Evolutionary conservation across 208 protist species (phyloP), one percentile per base, ranked within the genome.

Genomic region (Porcisia deanei): DNA sequence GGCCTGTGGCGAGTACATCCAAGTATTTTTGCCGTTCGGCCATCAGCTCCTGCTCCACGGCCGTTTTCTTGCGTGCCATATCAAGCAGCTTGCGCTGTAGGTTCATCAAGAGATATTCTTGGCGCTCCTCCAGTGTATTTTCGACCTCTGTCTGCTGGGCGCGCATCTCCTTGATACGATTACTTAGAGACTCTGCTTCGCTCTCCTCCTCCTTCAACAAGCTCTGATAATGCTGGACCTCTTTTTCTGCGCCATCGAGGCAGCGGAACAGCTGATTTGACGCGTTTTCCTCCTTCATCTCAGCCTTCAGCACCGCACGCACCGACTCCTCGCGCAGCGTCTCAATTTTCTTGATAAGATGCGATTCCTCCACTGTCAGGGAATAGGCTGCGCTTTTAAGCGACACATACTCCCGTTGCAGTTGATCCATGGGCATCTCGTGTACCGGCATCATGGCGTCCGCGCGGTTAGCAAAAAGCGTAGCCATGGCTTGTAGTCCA

Each of bases 211-310:
- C 88, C 45, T 83, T 71, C 37, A 97, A 76, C 53, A 86, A 68
- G 14, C 39, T 12, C 61, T 85, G 79, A 55, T 88, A 88, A 10
- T 83, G 80, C 69, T 79, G 80, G 54, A 85, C 85, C 45, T 96
- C 87, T 41, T 71, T 75, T 75, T 93, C 83, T 7, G 83, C 89
- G 37, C 70, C 86, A 69, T 93, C 85, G 43, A 96, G 82, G 45
- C 86, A 84, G 16, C 91, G 87, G 53, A 97, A 81, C n/a, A 94
- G 81, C 65, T 91, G 88, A 61, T 95, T 97, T 2, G 92, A 83
- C 55, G 88, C 68, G 55, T 89, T 80, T 58, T 97, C 92, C 73
- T 97, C 92, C 73, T 94, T 88, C 63, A 94, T 81, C 78, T 97
- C 90, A 20, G 91, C 84, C 43, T 70, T 85, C 54, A 91, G 88